Conservation (phyloP, 352 stramenopile species). For the Pythium graminicola region DNA sequence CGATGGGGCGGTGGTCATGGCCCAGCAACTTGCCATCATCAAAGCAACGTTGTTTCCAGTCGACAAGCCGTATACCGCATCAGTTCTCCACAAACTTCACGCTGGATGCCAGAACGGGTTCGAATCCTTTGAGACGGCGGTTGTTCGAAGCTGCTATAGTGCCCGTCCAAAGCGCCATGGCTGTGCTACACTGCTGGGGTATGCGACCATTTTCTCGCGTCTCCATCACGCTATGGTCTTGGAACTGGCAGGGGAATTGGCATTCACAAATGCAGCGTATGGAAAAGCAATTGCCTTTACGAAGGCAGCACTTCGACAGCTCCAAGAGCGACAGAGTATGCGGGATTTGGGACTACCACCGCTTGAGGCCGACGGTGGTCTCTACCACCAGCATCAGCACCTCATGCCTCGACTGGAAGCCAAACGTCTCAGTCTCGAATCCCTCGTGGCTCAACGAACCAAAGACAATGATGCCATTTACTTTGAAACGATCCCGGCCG, state of each 20-base stretch:
- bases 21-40: slow-evolving; percentile 38
- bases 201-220: slow-evolving; percentile 27
- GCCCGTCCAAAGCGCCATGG: slow-evolving; percentile 1
- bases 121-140: slow-evolving; percentile 17
- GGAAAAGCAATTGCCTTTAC: slow-evolving; percentile 30
- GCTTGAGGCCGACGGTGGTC: slow-evolving; percentile 6
- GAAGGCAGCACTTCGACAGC: slow-evolving; percentile 12
- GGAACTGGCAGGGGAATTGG: slow-evolving; percentile 22
- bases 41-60: slow-evolving; percentile 24
- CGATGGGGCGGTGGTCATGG: slow-evolving; percentile 20
- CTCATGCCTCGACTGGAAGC: slow-evolving; percentile 7
- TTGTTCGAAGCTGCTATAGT: slow-evolving; percentile 22
- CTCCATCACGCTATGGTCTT: slow-evolving; percentile 28
- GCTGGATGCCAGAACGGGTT: slow-evolving; percentile 18
- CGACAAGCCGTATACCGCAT: slow-evolving; percentile 25
- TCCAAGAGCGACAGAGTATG: slow-evolving; percentile 25
- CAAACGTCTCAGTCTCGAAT: slow-evolving; percentile 17
- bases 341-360: slow-evolving; percentile 18
- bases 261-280: slow-evolving; percentile 16
- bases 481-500: slow-evolving; percentile 24
- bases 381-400: slow-evolving; percentile 2
- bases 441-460: slow-evolving; percentile 6
- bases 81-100: slow-evolving; percentile 36
- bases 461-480: slow-evolving; percentile 31
- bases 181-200: slow-evolving; percentile 20